Percentiles rank a stretch among this genome's conserved stretches.
phyloP scores from a whole-genome alignment of 208 protist genomes.

The Leishmania gerbilli region DNA sequence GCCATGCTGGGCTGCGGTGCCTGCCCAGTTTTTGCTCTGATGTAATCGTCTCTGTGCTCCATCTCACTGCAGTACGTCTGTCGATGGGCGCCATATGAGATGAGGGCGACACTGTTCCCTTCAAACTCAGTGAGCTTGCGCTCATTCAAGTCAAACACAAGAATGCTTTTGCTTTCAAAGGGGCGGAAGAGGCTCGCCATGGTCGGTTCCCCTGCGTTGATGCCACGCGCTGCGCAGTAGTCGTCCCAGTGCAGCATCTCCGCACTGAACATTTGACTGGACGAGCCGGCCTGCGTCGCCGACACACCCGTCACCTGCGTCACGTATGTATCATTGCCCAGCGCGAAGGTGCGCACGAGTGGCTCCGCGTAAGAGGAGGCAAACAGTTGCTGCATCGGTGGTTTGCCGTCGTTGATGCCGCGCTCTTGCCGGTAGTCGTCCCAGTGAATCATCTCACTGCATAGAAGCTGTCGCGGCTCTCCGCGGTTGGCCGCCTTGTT shows the following conservation, averaged over 20 bases:
- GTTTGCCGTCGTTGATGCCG: constrained; percentile 54
- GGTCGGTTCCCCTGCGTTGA: constrained; percentile 21
- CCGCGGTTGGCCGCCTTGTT: constrained; percentile 23
- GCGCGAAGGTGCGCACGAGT: constrained; percentile 8
- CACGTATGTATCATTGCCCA: constrained; percentile 16
- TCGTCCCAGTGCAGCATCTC: constrained; percentile 88
- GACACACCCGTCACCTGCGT: constrained; percentile 19
- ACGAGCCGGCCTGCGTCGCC: constrained; percentile 20
- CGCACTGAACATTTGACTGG: constrained; percentile 41
- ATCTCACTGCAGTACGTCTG: constrained; percentile 59
- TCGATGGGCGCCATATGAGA: constrained; percentile 10
- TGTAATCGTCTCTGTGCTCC: constrained; percentile 55
- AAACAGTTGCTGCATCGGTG: constrained; percentile 51
- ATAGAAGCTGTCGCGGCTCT: constrained; percentile 32
- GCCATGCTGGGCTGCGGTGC: constrained; percentile 25
- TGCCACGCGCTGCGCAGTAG: constrained; percentile 31
- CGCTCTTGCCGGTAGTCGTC: constrained; percentile 54
- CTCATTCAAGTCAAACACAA: constrained; percentile 25
- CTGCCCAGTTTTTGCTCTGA: constrained; percentile 22
- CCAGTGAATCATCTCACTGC: constrained; percentile 82
- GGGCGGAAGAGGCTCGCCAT: constrained; percentile 35
- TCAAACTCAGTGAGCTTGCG: constrained; percentile 20
- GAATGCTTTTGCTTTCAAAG: constrained; percentile 19
- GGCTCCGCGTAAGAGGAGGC: not conserved
- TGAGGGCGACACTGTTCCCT: constrained; percentile 30